phyloP scores from a whole-genome alignment of 2,329 filamentous ascomycete species.

The Trichoderma simmonsii region DNA sequence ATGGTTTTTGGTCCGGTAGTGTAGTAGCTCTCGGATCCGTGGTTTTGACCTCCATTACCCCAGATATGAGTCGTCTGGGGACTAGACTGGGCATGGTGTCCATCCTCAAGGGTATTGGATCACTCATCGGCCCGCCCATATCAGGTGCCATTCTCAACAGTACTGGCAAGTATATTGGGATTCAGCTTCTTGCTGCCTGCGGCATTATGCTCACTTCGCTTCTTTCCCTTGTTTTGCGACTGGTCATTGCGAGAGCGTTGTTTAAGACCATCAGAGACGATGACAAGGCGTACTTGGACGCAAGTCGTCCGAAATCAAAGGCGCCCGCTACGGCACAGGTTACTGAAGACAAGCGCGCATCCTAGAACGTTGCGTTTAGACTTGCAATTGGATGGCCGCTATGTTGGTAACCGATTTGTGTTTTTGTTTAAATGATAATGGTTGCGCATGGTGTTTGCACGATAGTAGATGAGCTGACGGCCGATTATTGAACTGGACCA shows the following conservation, averaged over 20 bases:
- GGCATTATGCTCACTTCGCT: constrained; percentile 26
- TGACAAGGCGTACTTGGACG: constrained; percentile 2
- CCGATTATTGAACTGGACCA: not conserved
- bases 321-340: not conserved
- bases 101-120: constrained; percentile 36
- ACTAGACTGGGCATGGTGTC: constrained; percentile 45
- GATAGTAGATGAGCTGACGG: not conserved
- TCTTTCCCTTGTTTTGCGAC: constrained; percentile 20
- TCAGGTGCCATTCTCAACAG: constrained; percentile 35
- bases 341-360: not conserved
- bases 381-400: not conserved
- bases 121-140: constrained; percentile 38
- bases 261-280: constrained; percentile 16
- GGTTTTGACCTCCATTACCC: constrained; percentile 40
- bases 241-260: constrained; percentile 20
- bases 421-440: not conserved
- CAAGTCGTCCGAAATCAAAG: not conserved
- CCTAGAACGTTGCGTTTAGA: not conserved
- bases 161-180: constrained; percentile 24
- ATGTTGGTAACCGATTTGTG: not conserved
- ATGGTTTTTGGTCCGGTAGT: constrained; percentile 46
- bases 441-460: not conserved
- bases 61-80: constrained; percentile 39
- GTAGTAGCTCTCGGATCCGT: constrained; percentile 43
- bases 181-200: constrained; percentile 26